A percentile compares a stretch with the other conserved stretches of the same genome.
Evolutionary conservation across 306 rosid species (phyloP).

Genomic region (Albizia julibrissin): DNA sequence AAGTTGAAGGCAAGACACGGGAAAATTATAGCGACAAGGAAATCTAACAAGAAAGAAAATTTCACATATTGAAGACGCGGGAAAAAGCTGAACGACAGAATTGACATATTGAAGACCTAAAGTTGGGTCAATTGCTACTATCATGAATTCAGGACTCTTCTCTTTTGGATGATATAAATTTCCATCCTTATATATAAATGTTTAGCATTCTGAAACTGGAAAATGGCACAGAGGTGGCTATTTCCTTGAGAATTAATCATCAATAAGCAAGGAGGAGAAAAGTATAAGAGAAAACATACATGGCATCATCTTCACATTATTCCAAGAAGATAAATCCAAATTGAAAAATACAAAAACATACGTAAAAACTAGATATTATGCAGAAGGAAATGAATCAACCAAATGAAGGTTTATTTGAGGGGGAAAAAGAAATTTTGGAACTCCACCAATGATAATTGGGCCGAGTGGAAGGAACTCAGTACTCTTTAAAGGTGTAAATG

Average conservation of each 20-base stretch:
- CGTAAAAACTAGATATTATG: background rate
- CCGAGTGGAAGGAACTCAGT: too few species aligned
- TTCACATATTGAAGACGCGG: background rate
- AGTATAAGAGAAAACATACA: background rate
- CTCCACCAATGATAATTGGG: background rate
- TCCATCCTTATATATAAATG: background rate
- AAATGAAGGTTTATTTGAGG: background rate
- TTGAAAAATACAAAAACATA: background rate
- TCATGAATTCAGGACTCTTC: background rate
- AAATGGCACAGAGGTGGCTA: background rate
- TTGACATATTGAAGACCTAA: background rate
- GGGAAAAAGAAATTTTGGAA: background rate
- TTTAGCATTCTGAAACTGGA: background rate
- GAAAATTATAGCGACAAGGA: background rate
- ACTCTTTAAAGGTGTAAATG: background rate
- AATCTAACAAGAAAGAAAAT: background rate
- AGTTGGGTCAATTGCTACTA: background rate
- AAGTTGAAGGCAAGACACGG: background rate
- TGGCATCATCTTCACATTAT: background rate
- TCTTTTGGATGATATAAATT: background rate
- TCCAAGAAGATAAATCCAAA: constrained; percentile 3
- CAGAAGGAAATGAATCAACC: background rate
- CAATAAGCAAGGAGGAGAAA: background rate
- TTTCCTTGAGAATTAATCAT: background rate
- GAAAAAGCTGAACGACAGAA: background rate